Conservation (phyloP, 169 alveolate species). For the Perkinsus marinus region DNA sequence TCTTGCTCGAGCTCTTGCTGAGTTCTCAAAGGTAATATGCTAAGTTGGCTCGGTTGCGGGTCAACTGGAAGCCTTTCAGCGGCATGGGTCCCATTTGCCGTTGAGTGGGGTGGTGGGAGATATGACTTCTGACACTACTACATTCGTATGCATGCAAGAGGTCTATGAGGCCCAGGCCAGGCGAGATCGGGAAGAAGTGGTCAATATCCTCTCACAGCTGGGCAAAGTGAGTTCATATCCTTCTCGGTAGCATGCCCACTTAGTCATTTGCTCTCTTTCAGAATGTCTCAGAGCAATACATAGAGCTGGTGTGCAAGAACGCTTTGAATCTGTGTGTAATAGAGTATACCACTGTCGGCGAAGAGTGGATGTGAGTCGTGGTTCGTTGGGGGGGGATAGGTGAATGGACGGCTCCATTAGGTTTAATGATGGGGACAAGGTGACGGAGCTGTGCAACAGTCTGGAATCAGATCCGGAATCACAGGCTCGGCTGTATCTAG, state of each 20-base stretch:
- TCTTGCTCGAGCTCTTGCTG: constrained; percentile 32
- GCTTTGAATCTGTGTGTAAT: neutral
- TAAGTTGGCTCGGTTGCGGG: neutral
- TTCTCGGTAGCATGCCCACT: neutral
- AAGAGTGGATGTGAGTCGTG: neutral
- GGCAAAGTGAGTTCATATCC: neutral
- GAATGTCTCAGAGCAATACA: neutral
- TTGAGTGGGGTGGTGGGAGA: constrained; percentile 55
- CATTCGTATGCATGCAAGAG: constrained; percentile 34
- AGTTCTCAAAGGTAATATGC: constrained; percentile 29
- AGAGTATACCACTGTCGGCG: neutral
- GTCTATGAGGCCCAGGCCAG: constrained; percentile 38
- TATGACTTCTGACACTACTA: constrained; percentile 47
- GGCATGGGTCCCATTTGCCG: constrained; percentile 29
- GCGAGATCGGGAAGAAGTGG: constrained; percentile 21
- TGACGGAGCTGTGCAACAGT: neutral
- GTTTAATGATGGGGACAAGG: neutral
- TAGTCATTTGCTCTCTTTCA: neutral
- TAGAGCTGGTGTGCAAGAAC: neutral
- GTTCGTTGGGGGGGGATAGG: too few relatives aligned
- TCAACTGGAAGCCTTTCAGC: neutral
- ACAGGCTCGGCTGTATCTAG: neutral
- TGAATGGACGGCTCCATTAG: neutral
- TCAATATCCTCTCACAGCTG: neutral
- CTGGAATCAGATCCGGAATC: neutral